A percentile compares a stretch with the other conserved stretches of the same genome.
Conservation (phyloP, 2,329 filamentous ascomycete genomes). For the Aspergillus ustus region DNA sequence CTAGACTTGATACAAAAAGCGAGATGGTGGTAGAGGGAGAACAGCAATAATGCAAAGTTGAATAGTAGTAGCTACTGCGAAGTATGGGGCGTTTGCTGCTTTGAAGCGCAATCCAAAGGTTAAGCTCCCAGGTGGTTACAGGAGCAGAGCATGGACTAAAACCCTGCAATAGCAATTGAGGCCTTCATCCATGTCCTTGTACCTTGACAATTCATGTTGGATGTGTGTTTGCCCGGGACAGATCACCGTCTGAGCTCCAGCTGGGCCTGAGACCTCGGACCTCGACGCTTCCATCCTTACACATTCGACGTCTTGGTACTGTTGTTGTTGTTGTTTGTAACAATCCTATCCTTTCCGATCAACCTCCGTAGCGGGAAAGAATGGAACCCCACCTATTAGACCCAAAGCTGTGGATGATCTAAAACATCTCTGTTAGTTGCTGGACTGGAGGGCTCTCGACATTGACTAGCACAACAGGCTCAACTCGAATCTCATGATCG, state of each 20-base stretch:
- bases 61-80: background rate
- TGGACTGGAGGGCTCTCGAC: background rate
- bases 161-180: background rate
- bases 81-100: background rate
- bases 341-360: constrained; percentile 13
- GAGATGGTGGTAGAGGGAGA: constrained; percentile 13
- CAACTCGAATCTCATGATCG: constrained; percentile 3
- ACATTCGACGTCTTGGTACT: background rate
- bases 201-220: background rate
- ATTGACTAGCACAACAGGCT: constrained; percentile 13
- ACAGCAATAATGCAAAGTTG: background rate
- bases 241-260: background rate
- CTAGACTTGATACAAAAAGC: constrained; percentile 3
- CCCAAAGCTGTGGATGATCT: constrained; percentile 31
- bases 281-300: background rate
- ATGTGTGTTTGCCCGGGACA: constrained; percentile 9
- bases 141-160: constrained; percentile 1
- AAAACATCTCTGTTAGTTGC: constrained; percentile 24
- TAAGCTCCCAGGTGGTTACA: background rate
- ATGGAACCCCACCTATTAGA: constrained; percentile 24
- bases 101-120: background rate
- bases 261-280: constrained; percentile 1
- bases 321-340: background rate
- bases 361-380: constrained; percentile 10
- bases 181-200: background rate